Evolutionary conservation across 2,329 filamentous ascomycete genomes (phyloP).

Genomic region (Clonostachys chloroleuca): DNA sequence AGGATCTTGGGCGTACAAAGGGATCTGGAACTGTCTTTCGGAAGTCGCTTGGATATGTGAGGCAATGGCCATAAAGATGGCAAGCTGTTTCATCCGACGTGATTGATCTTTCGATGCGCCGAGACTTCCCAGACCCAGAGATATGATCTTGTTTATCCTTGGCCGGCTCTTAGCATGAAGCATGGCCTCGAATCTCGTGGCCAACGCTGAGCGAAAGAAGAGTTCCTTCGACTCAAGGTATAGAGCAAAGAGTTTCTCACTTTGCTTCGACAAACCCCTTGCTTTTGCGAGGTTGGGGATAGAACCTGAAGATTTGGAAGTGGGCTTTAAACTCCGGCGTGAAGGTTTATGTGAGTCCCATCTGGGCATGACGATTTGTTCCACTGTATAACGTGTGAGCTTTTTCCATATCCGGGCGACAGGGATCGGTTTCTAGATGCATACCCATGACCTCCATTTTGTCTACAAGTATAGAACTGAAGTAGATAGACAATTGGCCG

Average conservation of each 20-base stretch:
- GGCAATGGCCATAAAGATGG: conserved; percentile 10
- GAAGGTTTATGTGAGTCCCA: too few species aligned
- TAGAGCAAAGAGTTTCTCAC: neutral
- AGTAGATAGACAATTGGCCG: too few species aligned
- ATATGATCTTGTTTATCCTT: neutral
- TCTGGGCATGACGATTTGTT: too few species aligned
- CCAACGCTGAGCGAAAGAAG: neutral
- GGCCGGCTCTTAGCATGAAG: neutral
- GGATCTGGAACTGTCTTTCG: neutral
- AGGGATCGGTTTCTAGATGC: too few species aligned
- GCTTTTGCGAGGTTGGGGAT: neutral
- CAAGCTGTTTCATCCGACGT: conserved; percentile 14
- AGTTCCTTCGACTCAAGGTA: neutral
- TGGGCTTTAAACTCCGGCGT: too few species aligned
- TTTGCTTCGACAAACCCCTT: neutral
- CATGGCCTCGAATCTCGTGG: neutral
- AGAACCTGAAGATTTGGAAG: too few species aligned
- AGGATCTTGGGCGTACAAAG: conserved; percentile 13
- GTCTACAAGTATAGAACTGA: too few species aligned
- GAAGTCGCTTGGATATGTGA: conserved; percentile 5
- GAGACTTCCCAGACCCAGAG: neutral
- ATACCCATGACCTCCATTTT: too few species aligned
- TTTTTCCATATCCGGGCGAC: too few species aligned
- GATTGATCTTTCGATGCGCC: conserved; percentile 11
- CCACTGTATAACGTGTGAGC: too few species aligned